Evolutionary conservation across 345 rosid species (phyloP), one percentile per base, ranked within the genome.

Genomic region (Microcos paniculata): DNA sequence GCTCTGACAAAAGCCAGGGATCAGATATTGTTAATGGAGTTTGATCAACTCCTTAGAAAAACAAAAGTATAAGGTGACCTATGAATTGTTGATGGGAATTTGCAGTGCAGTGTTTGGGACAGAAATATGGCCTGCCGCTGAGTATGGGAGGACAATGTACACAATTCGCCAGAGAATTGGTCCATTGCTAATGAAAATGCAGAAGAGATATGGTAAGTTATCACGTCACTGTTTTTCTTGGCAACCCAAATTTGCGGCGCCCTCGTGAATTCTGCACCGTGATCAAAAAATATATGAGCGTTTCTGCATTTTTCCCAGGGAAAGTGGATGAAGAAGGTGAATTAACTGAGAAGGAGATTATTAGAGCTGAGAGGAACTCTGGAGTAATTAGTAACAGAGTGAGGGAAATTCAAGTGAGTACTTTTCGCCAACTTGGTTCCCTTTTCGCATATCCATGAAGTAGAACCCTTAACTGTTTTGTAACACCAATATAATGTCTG

Each of bases 21-120:
- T 65, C 49, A 43, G 26, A 42, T 31, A 31, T 62, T 33, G 24
- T 62, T 11, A 62, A 0, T 16, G 18, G 43, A 31, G 6, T 33
- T 33, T 33, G 21, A 28, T 28, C 31, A 6, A 30, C 18, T 11
- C 19, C 31, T 8, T 16, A 61, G 6, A 1, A 10, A 18, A 61
- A 46, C 48, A 26, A 62, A 68, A 56, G 71, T 43, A 42, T 40
- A 16, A 8, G 64, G 69, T 80, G 86, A 88, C 68, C 35, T 71
- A 48, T 70, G 51, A 53, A 40, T 53, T 71, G 48, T 69, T 80
- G 86, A 76, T 77, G 79, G 82, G 81, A 82, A 69, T 35, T 35
- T 84, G 86, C 98, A 93, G 99, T 91, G 99, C 99, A 78, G 94
- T 96, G 80, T 96, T 96, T 73, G 99, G 99, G 82, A 89, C 94